Base-by-base conservation (phyloP, 352 stramenopile species). In the Elongisporangium prolatum region DNA sequence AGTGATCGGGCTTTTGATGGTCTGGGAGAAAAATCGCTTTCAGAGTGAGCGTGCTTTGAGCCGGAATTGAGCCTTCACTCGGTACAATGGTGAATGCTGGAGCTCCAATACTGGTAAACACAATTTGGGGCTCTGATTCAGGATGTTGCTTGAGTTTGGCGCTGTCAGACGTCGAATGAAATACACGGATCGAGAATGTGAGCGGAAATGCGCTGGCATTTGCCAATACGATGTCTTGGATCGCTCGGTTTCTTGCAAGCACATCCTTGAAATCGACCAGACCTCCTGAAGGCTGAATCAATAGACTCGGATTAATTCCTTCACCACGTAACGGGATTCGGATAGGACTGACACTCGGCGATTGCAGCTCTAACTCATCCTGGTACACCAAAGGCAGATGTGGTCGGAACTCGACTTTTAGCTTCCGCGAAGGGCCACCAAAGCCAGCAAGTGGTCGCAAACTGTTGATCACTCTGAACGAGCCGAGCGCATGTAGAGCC, bases 381-480 rank as follows among this genome's bases (percentile, higher is more conserved):
- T 88, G 65, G 53, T 89, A 93, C 13, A 79, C 61, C 1, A 91
- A 57, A 6, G 79, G 74, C 0, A 58, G 60, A 3, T 53, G 54
- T 11, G 89, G 89, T 7, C 69, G 62, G 51, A 96, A 97, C 67
- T 93, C 84, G 25, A 97, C 59, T 20, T 70, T 67, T 54, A 84
- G 28, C 7, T 56, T 18, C 18, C 65, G 67, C 17, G 58, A 60
- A 14, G 28, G 28, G 3, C 68, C 79, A 1, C 63, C 71, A 10
- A 57, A 56, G 0, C 48, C 34, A 6, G 51, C n/a, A 20, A 96
- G 60, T 8, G 62, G 37, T 2, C 84, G 74, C 34, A 90, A 67
- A 44, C 63, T 82, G 34, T 92, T 92, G 44, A 96, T 74, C 21
- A 96, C 40, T 9, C 74, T 78, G 52, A 97, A 97, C 8, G 86